These are phyloP conservation scores for Paraleonurus japonicus DNA, from an alignment of 257 asterid genomes.

Conservation along the genomic window DNA sequence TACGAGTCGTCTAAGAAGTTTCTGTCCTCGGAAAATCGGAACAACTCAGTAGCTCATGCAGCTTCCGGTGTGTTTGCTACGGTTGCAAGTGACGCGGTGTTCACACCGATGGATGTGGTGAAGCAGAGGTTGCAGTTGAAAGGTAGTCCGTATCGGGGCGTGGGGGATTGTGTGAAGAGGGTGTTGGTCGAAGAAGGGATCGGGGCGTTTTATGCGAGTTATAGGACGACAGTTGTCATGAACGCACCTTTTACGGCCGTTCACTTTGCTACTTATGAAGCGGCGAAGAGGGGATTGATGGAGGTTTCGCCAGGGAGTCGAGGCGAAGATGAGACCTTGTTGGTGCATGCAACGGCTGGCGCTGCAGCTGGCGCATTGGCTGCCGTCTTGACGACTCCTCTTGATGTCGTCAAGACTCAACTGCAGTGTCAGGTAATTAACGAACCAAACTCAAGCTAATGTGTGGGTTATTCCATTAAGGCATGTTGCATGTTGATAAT, in stretches of 20 bases:
- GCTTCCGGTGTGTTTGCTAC: constrained; percentile 52
- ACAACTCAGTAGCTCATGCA: constrained; percentile 46
- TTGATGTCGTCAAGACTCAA: constrained; percentile 69
- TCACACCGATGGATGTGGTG: constrained; percentile 73
- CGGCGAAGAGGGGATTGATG: constrained; percentile 48
- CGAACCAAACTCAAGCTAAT: no score
- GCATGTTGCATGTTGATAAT: not conserved
- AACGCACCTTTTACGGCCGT: constrained; percentile 68
- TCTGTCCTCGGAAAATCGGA: constrained; percentile 34
- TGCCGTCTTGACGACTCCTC: constrained; percentile 59
- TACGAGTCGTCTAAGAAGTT: constrained; percentile 47
- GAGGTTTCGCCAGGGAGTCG: constrained; percentile 27
- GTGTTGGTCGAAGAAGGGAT: constrained; percentile 51
- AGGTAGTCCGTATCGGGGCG: constrained; percentile 63
- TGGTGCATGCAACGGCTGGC: constrained; percentile 66
- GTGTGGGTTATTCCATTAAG: not conserved
- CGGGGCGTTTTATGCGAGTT: constrained; percentile 58
- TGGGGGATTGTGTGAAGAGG: constrained; percentile 54
- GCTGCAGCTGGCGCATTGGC: constrained; percentile 69
- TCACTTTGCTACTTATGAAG: constrained; percentile 63
- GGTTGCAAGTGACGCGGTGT: constrained; percentile 55
- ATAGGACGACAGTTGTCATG: constrained; percentile 63
- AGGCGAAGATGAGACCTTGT: constrained; percentile 36
- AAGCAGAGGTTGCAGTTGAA: constrained; percentile 63
- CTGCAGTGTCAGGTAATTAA: constrained; percentile 83